Percentiles rank a stretch among this genome's conserved stretches.
Conservation (phyloP, 257 asterid species). For the Nemophila menziesii region DNA sequence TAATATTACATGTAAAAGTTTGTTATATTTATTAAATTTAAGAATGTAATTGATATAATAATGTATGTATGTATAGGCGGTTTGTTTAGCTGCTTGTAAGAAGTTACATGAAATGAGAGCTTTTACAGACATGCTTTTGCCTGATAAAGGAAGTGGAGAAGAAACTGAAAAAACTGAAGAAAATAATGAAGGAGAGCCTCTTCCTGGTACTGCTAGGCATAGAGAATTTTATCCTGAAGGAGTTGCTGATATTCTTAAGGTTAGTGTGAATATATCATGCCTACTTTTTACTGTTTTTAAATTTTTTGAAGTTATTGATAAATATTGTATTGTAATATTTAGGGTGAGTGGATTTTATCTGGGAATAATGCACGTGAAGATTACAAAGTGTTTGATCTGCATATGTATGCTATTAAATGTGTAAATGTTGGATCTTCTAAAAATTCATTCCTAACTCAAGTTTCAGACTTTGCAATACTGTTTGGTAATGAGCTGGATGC, state of each 20-base stretch:
- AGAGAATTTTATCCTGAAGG: constrained; percentile 99
- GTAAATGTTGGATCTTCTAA: constrained; percentile 65
- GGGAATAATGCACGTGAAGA: constrained; percentile 38
- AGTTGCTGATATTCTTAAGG: constrained; percentile 84
- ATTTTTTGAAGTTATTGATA: no score
- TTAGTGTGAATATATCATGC: no score
- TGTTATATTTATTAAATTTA: no score
- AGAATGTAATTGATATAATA: no score
- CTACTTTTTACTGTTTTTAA: no score
- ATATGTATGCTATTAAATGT: constrained; percentile 70
- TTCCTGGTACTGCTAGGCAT: constrained; percentile 96
- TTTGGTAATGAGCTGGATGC: constrained; percentile 86
- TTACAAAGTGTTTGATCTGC: constrained; percentile 40
- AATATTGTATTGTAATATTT: constrained; percentile 19
- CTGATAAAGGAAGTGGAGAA: constrained; percentile 83
- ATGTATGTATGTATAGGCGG: constrained; percentile 80
- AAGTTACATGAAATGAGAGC: constrained; percentile 99
- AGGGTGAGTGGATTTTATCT: constrained; percentile 95
- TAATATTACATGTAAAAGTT: no score
- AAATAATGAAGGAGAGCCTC: constrained; percentile 84
- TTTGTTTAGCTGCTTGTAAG: constrained; percentile 97
- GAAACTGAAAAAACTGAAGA: constrained; percentile 66
- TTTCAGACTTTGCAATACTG: constrained; percentile 80
- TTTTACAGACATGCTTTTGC: constrained; percentile 98
- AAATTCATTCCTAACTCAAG: constrained; percentile 75